phyloP scores from a whole-genome alignment of 2,329 filamentous ascomycete species.

The Aspergillus sp. region DNA sequence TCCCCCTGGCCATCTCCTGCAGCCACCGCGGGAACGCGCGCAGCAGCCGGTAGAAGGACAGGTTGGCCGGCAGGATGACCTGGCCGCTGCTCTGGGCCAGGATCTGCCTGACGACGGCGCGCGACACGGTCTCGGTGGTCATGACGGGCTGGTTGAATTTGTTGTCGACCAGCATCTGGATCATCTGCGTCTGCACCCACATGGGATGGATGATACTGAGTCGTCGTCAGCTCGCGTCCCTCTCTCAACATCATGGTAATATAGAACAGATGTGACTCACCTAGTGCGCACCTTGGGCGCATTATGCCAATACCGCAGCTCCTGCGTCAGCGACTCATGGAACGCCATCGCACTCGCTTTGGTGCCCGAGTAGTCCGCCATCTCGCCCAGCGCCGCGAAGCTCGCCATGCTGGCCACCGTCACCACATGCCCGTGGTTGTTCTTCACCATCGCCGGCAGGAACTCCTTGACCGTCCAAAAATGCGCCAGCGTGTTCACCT shows the following conservation, averaged over 20 bases:
- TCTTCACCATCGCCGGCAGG: conserved; percentile 42
- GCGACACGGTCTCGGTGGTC: conserved; percentile 33
- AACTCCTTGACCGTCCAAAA: conserved; percentile 45
- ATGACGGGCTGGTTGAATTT: conserved; percentile 27
- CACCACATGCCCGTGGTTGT: conserved; percentile 48
- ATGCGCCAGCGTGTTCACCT: conserved; percentile 45
- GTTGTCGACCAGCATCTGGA: conserved; percentile 27
- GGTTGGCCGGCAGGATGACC: conserved; percentile 38
- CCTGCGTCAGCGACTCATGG: conserved; percentile 40
- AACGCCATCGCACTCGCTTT: conserved; percentile 46
- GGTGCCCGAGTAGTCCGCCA: conserved; percentile 45
- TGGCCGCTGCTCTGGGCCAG: conserved; percentile 41
- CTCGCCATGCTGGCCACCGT: conserved; percentile 47
- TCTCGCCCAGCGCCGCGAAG: conserved; percentile 38
- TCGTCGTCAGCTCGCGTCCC: no score
- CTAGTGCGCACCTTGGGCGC: conserved; percentile 31
- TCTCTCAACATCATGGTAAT: no score
- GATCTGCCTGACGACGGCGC: conserved; percentile 43
- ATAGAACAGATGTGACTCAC: conserved; percentile 8
- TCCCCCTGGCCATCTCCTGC: conserved; percentile 31
- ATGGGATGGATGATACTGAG: conserved; percentile 20
- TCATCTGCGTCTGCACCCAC: conserved; percentile 43
- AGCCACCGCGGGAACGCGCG: conserved; percentile 37
- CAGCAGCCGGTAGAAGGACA: conserved; percentile 15
- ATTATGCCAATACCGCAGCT: conserved; percentile 28